phyloP scores from a whole-genome alignment of 2,329 filamentous ascomycete genomes.

The Exophiala viscosa region DNA sequence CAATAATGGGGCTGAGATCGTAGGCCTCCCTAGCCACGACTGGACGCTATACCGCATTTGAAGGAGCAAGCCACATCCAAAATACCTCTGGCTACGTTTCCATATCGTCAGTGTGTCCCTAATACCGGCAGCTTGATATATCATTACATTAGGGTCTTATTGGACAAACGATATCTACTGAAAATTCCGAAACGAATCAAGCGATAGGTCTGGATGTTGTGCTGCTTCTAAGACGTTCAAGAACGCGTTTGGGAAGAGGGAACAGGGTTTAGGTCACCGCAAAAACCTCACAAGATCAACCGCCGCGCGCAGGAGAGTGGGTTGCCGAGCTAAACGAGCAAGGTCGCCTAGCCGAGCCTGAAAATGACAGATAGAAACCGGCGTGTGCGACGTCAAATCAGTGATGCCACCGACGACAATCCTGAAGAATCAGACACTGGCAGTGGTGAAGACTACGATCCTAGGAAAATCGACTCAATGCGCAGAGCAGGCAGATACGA shows the following conservation, averaged over 20 bases:
- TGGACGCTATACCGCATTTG: neutral
- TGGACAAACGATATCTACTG: no score
- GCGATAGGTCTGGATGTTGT: no score
- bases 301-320: constrained; percentile 13
- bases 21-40: no score
- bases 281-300: constrained; percentile 17
- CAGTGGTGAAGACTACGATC: constrained; percentile 27
- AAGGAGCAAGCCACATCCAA: constrained; percentile 4
- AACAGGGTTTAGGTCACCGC: constrained; percentile 3
- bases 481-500: constrained; percentile 27
- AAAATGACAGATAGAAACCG: constrained; percentile 28
- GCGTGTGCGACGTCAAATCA: constrained; percentile 28
- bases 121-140: neutral
- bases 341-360: constrained; percentile 18
- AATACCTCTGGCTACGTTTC: constrained; percentile 1
- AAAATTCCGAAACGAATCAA: no score
- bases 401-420: constrained; percentile 27
- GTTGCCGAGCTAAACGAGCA: constrained; percentile 8
- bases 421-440: constrained; percentile 25
- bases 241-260: neutral
- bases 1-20: no score
- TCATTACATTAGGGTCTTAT: neutral
- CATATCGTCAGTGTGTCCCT: neutral
- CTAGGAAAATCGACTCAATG: constrained; percentile 23
- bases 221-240: no score